Base-by-base conservation (phyloP, 2,329 filamentous ascomycete species). In the Colletotrichum magnum region DNA sequence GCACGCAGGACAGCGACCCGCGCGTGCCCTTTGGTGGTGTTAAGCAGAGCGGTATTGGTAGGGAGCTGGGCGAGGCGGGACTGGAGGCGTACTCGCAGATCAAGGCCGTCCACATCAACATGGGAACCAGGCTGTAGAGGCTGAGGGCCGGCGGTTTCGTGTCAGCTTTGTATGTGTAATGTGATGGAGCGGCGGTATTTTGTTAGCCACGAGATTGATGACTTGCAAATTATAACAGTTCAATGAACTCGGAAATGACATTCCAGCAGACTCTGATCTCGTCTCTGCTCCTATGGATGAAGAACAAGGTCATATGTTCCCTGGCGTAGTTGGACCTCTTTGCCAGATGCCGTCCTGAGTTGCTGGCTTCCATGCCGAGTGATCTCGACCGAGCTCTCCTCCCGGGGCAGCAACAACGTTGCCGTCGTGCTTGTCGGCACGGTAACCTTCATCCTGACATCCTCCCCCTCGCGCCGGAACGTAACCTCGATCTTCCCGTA, bases 31-130 rank as follows among this genome's bases (percentile, higher is more conserved):
- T 85, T 68, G 83, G 83, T 4, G 83, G 83, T 4, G 79, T 84
- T 6, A 85, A 85, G 76, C 83, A 85, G 76, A 85, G 83, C 52
- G 83, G 83, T n/a, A 83, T 85, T 32, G 83, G 83, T 0, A 74
- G 83, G 12, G 83, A 85, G 64, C 71, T 84, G 24, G 83, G 83
- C 56, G 83, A 85, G 74, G 82, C 83, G 6, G 83, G 82, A 4
- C 74, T 85, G 24, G 80, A 78, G 15, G 82, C 79, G 0, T 85
- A 85, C 60, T 78, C 80, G 2, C 80, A 84, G 67, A 82, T 80
- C 21, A 85, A 85, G 76, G 79, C 83, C 0, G 76, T 85, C 2
- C 81, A 86, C 61, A 79, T 85, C 18, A 85, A 85, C 52, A 75
- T 85, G 72, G 66, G 66, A 15, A 68, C 59, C 4, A 64, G 24